Conservation (phyloP, 192 early-diverging fungal genomes). For the Oehlia diaphana region DNA sequence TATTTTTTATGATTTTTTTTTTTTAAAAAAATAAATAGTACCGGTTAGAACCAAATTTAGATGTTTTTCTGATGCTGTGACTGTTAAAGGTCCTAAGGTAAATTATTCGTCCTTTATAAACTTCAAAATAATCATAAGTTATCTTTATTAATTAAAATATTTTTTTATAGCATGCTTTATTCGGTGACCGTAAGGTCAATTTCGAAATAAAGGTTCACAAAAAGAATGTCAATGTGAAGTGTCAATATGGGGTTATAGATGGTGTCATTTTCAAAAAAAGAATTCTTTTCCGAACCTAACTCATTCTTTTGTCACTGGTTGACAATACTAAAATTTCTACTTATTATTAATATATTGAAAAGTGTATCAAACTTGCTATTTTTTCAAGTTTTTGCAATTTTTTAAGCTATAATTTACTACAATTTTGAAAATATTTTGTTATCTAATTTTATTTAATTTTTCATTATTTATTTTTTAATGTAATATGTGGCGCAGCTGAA, state of each 20-base stretch:
- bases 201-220: not conserved
- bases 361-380: too few species aligned
- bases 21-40: not conserved
- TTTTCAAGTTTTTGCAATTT: too few species aligned
- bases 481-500: too few species aligned
- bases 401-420: too few species aligned
- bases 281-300: too few species aligned
- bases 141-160: not conserved
- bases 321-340: not conserved
- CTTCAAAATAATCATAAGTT: not conserved
- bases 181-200: not conserved
- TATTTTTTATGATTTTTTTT: too few species aligned
- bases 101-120: not conserved
- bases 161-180: not conserved
- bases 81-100: conserved; percentile 6
- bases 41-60: not conserved
- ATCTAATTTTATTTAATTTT: too few species aligned
- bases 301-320: not conserved
- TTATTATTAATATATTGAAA: too few species aligned
- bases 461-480: too few species aligned
- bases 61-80: conserved; percentile 9
- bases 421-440: too few species aligned
- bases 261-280: not conserved
- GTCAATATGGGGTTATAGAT: not conserved
- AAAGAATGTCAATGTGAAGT: not conserved